phyloP scores from a whole-genome alignment of 768 basidiomycete genomes.

The Multifurca ochricompacta region DNA sequence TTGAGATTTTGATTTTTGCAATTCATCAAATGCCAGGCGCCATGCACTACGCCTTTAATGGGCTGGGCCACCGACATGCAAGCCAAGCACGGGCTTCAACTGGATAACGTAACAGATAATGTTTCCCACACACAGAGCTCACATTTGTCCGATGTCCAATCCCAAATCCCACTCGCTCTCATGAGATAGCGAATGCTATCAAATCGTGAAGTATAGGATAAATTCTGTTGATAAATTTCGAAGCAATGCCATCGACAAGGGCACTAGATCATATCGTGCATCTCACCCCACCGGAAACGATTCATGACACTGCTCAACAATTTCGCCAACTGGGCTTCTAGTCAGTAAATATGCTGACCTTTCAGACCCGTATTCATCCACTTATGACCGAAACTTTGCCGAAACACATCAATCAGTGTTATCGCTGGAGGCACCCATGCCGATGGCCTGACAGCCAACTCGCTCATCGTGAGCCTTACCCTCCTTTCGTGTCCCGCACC shows the following conservation, averaged over 20 bases:
- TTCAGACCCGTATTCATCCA: not conserved
- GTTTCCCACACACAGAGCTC: no score
- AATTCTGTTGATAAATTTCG: no score
- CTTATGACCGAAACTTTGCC: not conserved
- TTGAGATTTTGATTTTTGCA: no score
- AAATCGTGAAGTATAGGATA: no score
- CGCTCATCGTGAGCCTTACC: slow-evolving; percentile 43
- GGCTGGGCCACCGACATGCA: no score
- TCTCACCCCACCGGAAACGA: slow-evolving; percentile 55
- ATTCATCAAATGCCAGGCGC: no score
- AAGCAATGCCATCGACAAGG: slow-evolving; percentile 34
- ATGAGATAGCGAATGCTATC: no score
- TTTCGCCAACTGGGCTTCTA: slow-evolving; percentile 60
- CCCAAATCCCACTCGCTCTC: no score
- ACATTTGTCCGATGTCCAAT: no score
- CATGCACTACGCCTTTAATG: no score
- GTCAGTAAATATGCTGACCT: slow-evolving; percentile 39
- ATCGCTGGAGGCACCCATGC: slow-evolving; percentile 59
- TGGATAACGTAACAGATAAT: no score
- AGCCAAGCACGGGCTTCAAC: no score
- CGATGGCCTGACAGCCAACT: slow-evolving; percentile 55
- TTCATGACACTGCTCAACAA: slow-evolving; percentile 41
- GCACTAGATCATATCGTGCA: slow-evolving; percentile 65
- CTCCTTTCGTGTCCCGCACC: not conserved
- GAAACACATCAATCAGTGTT: slow-evolving; percentile 37